Base-by-base conservation (phyloP, 1,139 yeast species). In the Pichia sp. region DNA sequence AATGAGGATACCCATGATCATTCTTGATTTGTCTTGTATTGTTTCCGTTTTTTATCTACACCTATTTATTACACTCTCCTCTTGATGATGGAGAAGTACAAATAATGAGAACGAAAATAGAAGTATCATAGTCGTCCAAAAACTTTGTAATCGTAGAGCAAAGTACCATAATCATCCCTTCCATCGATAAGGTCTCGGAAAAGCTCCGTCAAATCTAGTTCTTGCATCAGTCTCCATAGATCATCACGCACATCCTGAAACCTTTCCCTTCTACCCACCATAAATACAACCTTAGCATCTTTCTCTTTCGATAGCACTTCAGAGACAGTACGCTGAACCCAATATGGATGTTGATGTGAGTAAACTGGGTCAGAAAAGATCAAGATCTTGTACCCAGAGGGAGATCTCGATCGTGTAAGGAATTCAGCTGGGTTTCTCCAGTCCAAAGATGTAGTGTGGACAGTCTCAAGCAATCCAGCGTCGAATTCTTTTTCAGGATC, bases 301-400 rank as follows among this genome's bases (percentile, higher is more conserved):
- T 42, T 34, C 2, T 43, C 38, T 4, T 50, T 50, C n/a, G 68
- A 53, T 37, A 78, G 64, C 30, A 72, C 67, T 32, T 51, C 46
- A 5, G 54, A 49, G 3, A 86, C 62, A 67, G 83, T 77, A 34
- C 72, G 58, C 4, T 72, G 69, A 1, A 91, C 76, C 76, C 84
- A 72, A 21, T 58, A 56, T 0, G 97, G 96, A 53, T 91, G 97
- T 24, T 74, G 69, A 1, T 79, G 62, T 0, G 96, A 83, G 56
- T 91, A 91, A 1, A 88, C 76, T 0, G 96, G 96, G 56, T 91
- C 98, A 23, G 96, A 81, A 6, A 85, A 60, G 1, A 91, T 61
- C 4, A 88, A 65, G 0, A 86, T 73, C 30, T 71, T 67, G 53
- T 72, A 85, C 9, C 51, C 40, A 4, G 28, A 24, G 9, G 16